Conservation (phyloP, 2,329 filamentous ascomycete genomes). For the Remersonia thermophila region DNA sequence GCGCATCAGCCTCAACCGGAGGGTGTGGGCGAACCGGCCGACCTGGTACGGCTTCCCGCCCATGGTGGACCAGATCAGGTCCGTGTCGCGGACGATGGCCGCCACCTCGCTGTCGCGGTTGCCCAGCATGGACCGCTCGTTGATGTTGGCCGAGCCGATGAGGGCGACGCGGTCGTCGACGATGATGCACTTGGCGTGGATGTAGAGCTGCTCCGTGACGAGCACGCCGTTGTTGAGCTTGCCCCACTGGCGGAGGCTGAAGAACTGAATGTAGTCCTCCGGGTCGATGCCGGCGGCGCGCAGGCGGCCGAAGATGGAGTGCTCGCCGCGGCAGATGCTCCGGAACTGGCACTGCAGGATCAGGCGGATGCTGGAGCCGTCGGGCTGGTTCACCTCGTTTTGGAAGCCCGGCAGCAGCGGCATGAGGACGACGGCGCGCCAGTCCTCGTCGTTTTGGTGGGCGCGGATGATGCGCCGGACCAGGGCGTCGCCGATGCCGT, state of each 20-base stretch:
- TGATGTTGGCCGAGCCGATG: conserved; percentile 97
- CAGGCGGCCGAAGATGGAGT: conserved; percentile 82
- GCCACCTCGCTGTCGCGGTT: conserved; percentile 86
- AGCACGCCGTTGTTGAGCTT: conserved; percentile 71
- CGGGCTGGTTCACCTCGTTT: conserved; percentile 86
- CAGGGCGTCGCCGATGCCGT: conserved; percentile 86
- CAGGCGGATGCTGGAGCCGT: conserved; percentile 84
- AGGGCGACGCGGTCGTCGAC: conserved; percentile 88
- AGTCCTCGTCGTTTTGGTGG: conserved; percentile 70
- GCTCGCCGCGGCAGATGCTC: conserved; percentile 86
- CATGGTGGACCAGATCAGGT: conserved; percentile 89
- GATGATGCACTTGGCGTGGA: conserved; percentile 93
- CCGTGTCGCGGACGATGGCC: conserved; percentile 79
- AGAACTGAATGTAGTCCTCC: conserved; percentile 92
- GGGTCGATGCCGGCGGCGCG: conserved; percentile 73
- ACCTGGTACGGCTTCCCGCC: conserved; percentile 79
- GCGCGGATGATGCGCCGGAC: conserved; percentile 85
- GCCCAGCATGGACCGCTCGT: conserved; percentile 91
- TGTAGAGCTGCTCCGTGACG: conserved; percentile 93
- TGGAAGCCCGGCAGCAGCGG: conserved; percentile 98
- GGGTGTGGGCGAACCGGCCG: conserved; percentile 80
- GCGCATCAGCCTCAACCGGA: conserved; percentile 87
- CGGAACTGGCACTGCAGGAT: conserved; percentile 97
- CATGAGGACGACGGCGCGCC: conserved; percentile 82
- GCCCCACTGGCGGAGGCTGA: conserved; percentile 83